Evolutionary conservation across 352 stramenopile species (phyloP).

Genomic region (Albugo laibachii): DNA sequence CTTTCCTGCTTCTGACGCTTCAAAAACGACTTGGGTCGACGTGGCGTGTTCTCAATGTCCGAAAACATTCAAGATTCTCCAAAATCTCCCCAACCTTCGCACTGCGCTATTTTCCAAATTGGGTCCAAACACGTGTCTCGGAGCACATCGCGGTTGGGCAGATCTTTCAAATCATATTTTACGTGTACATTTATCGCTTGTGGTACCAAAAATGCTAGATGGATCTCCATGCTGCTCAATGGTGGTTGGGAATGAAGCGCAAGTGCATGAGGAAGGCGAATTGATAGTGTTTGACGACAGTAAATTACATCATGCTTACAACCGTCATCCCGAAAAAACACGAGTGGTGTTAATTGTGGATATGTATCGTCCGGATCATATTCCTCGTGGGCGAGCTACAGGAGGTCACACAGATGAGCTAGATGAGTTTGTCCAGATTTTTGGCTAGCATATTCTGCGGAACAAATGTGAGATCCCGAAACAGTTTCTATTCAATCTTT

Average conservation of each 20-base stretch:
- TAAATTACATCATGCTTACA: slow-evolving; percentile 80
- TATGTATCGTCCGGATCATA: slow-evolving; percentile 57
- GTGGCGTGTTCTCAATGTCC: slow-evolving; percentile 58
- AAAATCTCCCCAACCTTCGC: slow-evolving; percentile 36
- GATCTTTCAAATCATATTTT: slow-evolving; percentile 82
- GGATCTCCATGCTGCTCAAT: slow-evolving; percentile 47
- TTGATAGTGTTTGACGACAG: slow-evolving; percentile 84
- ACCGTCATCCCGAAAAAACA: slow-evolving; percentile 39
- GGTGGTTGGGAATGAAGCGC: slow-evolving; percentile 50
- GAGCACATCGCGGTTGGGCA: slow-evolving; percentile 64
- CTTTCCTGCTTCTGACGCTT: slow-evolving; percentile 70
- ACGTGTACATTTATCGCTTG: slow-evolving; percentile 53
- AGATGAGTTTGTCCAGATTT: slow-evolving; percentile 77
- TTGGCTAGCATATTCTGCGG: slow-evolving; percentile 28
- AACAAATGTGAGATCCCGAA: neutral
- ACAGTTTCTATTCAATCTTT: slow-evolving; percentile 16
- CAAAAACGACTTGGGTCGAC: slow-evolving; percentile 66
- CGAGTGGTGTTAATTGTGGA: slow-evolving; percentile 77
- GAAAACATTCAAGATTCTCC: slow-evolving; percentile 49
- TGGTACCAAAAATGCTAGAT: slow-evolving; percentile 32
- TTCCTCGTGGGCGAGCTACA: slow-evolving; percentile 57
- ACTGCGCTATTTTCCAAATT: slow-evolving; percentile 83
- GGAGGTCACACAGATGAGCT: slow-evolving; percentile 76
- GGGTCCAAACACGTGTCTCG: slow-evolving; percentile 49
- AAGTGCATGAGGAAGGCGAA: slow-evolving; percentile 45